These are phyloP conservation scores for Claviceps africana DNA, from an alignment of 2,329 filamentous ascomycete species.

Conservation along the genomic window DNA sequence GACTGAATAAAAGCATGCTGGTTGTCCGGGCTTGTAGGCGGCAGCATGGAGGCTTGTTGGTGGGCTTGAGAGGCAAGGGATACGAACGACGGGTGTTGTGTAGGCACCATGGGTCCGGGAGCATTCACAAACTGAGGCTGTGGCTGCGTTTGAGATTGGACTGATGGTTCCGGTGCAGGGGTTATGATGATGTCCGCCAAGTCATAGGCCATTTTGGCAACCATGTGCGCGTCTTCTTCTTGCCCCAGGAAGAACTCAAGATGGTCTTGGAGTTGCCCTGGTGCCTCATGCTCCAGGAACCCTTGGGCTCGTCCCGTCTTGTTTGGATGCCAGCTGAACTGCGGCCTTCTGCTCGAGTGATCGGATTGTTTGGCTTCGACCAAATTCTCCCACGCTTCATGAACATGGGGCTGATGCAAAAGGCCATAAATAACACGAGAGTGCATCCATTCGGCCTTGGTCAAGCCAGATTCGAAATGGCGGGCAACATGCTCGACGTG, in stretches of 20 bases:
- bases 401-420: constrained; percentile 50
- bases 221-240: constrained; percentile 39
- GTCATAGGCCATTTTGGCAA: constrained; percentile 45
- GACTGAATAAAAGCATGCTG: constrained; percentile 16
- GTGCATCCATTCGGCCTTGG: constrained; percentile 54
- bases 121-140: constrained; percentile 16
- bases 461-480: constrained; percentile 51
- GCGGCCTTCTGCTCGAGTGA: constrained; percentile 38
- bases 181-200: constrained; percentile 34
- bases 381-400: constrained; percentile 46
- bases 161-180: constrained; percentile 16
- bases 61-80: constrained; percentile 20
- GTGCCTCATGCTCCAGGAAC: constrained; percentile 47
- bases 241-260: constrained; percentile 50
- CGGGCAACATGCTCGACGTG: constrained; percentile 54
- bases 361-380: constrained; percentile 40
- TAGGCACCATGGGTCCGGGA: constrained; percentile 11
- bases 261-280: constrained; percentile 48
- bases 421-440: constrained; percentile 54
- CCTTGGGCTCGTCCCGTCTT: constrained; percentile 42
- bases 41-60: constrained; percentile 13
- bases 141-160: neutral
- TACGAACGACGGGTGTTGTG: constrained; percentile 18
- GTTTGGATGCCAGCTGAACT: constrained; percentile 47
- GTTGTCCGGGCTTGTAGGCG: constrained; percentile 9